Conservation (phyloP, 371 early-diverging fungal genomes). For the Mucor lusitanicus region DNA sequence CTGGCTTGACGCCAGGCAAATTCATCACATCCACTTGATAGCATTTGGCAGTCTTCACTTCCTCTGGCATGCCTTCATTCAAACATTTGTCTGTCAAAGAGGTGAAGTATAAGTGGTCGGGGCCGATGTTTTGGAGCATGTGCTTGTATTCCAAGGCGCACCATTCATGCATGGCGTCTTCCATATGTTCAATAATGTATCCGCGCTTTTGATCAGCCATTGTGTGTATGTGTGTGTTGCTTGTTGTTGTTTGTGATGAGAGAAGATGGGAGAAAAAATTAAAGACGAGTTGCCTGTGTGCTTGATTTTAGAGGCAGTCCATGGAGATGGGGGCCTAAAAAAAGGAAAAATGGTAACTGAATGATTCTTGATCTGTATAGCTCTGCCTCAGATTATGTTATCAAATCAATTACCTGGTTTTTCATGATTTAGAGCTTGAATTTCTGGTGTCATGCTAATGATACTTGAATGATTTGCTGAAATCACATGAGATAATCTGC, state of each 20-base stretch:
- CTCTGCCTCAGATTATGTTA: not conserved
- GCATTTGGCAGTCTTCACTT: slow-evolving; percentile 56
- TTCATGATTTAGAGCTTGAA: too few species aligned
- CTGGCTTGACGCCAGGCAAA: slow-evolving; percentile 56
- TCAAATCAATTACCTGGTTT: not conserved
- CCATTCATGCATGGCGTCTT: slow-evolving; percentile 76
- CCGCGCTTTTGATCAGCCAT: slow-evolving; percentile 10
- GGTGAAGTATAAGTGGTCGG: slow-evolving; percentile 62
- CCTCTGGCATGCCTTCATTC: slow-evolving; percentile 52
- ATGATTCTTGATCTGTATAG: not conserved
- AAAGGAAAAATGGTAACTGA: slow-evolving; percentile 1
- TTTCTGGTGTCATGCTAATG: too few species aligned
- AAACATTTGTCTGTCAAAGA: slow-evolving; percentile 56
- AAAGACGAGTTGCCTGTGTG: not conserved
- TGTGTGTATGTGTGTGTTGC: not conserved
- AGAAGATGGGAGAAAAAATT: not conserved
- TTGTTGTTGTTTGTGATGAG: not conserved
- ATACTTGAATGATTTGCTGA: too few species aligned
- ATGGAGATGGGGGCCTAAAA: not conserved
- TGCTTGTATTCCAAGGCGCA: slow-evolving; percentile 77
- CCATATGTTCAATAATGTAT: slow-evolving; percentile 81
- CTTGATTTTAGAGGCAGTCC: not conserved
- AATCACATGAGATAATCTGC: too few species aligned
- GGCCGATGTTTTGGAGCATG: slow-evolving; percentile 65
- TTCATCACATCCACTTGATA: slow-evolving; percentile 62